Evolutionary conservation across 192 early-diverging fungal genomes (phyloP).

Genomic region (Powellomyces hirtus): DNA sequence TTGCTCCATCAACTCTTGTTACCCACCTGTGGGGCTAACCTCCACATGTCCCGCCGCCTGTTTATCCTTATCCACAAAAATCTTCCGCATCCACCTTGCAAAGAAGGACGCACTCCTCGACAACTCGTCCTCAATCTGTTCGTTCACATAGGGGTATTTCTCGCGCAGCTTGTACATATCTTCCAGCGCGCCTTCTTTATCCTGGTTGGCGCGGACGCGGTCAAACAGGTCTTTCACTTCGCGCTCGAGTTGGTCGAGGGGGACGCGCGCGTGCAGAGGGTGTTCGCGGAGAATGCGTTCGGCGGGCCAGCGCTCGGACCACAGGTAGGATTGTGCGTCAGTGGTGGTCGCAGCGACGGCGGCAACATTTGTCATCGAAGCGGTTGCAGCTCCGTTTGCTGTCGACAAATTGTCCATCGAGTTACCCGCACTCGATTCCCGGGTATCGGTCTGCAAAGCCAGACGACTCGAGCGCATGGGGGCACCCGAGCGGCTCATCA

Average conservation of each 20-base stretch:
- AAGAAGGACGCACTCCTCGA: conserved; percentile 66
- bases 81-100: conserved; percentile 72
- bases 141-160: conserved; percentile 62
- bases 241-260: conserved; percentile 65
- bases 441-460: not conserved
- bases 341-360: not conserved
- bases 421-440: not conserved
- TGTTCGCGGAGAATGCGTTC: not conserved
- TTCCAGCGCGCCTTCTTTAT: conserved; percentile 70
- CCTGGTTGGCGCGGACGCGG: conserved; percentile 65
- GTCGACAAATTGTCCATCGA: not conserved
- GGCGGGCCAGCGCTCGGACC: conserved; percentile 6
- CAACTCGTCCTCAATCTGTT: conserved; percentile 59
- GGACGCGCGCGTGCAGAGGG: conserved; percentile 10
- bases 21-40: too few species aligned
- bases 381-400: too few species aligned
- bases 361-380: not conserved
- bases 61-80: too few species aligned
- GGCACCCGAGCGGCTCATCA: not conserved
- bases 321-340: not conserved
- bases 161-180: conserved; percentile 79
- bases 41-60: too few species aligned
- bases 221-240: conserved; percentile 67
- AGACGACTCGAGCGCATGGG: not conserved
- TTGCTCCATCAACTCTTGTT: too few species aligned